Base-by-base conservation (phyloP, 2,329 filamentous ascomycete species). In the Calonectria honghensis region DNA sequence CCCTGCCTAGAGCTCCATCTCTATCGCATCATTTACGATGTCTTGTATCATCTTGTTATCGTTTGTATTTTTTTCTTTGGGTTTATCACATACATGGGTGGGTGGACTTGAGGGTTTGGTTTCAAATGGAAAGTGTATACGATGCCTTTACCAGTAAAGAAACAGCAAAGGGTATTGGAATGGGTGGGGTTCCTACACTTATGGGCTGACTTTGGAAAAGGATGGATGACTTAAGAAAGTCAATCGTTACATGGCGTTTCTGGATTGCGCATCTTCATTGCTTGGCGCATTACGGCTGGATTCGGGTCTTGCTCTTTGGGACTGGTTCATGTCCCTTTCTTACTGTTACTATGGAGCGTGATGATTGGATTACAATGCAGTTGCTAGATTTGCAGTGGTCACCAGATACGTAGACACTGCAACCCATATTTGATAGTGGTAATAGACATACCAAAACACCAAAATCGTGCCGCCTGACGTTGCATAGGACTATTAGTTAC, bases 381-480 rank as follows among this genome's bases (percentile, higher is more conserved):
- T 77, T 75, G 74, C 73, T 80, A 80, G 79, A 81, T 75, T 74
- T 71, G 74, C 67, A 41, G 74, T 14, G 71, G 76, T 77, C 73
- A 76, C 66, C 45, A 76, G 32, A 69, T 68, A 73, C 51, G 70
- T 73, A 73, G 79, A 73, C 75, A 70, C 73, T 73, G 75, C 9
- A n/a, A 13, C 73, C 75, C 73, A 70, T 81, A 81, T 74, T 81
- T 75, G 74, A 48, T 81, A 81, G 79, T 80, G 76, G 69, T 81
- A 81, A 81, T 81, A 81, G 66, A 79, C 74, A 41, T 41, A n/a
- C 57, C 57, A 63, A 48, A 48, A 24, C 45, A 48, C n/a, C 20
- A 41, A 18, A 63, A 29, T n/a, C 13, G 9, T 41, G n/a, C n/a
- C 27, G 16, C 57, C n/a, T 27, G 5, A 24, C 18, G 14, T 11